Percentiles rank a stretch among this genome's conserved stretches.
phyloP scores from a whole-genome alignment of 1,284 basidiomycete genomes.

The Irpex sp. region DNA sequence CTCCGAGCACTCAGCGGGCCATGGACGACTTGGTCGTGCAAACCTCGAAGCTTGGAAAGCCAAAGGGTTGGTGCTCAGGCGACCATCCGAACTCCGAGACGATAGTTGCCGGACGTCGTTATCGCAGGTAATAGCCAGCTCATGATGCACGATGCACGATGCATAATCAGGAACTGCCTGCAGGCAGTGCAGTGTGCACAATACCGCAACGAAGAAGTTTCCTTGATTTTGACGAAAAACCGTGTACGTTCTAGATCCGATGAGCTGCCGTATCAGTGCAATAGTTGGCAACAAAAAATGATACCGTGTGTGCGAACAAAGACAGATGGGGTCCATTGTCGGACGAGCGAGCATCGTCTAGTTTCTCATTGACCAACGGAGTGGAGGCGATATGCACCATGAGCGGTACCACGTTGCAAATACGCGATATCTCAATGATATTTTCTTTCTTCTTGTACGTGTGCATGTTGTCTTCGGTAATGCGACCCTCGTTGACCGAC shows the following conservation, averaged over 20 bases:
- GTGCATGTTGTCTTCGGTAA: background rate
- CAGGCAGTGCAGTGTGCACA: background rate
- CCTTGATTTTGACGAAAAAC: background rate
- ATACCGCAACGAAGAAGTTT: background rate
- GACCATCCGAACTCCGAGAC: background rate
- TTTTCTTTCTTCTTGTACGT: background rate
- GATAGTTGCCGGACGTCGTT: background rate
- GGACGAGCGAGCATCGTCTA: background rate
- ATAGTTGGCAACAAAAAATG: background rate
- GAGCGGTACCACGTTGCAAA: background rate
- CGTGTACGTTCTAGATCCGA: background rate
- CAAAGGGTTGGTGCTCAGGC: background rate
- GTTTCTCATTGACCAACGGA: background rate
- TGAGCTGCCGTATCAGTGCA: background rate
- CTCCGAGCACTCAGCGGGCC: background rate
- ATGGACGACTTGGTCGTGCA: background rate
- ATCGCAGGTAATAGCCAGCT: background rate
- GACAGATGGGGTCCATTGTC: background rate
- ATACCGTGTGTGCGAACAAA: background rate
- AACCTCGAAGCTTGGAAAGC: background rate
- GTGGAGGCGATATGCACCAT: background rate
- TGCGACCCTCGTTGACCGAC: background rate
- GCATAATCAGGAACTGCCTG: background rate
- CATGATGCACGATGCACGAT: background rate
- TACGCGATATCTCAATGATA: no score